Conservation (phyloP, 805 yeast genomes). For the Maudiozyma turicensis region DNA sequence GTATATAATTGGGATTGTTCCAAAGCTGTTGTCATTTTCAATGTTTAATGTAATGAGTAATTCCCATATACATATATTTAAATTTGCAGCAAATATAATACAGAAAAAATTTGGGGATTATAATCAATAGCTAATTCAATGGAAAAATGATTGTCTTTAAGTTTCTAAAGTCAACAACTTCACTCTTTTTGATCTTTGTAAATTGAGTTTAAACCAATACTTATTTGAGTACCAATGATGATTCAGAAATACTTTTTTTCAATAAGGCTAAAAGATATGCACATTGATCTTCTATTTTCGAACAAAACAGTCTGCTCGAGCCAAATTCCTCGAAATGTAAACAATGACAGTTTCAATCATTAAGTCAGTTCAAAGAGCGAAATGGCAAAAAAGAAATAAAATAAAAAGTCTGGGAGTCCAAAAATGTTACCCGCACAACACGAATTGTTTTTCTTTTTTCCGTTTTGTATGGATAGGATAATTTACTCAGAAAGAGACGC, state of each 20-base stretch:
- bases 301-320: too few species aligned
- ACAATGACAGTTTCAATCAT: neutral
- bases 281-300: neutral
- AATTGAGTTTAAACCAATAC: too few species aligned
- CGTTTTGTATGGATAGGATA: neutral
- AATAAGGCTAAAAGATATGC: neutral
- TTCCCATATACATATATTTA: too few species aligned
- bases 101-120: too few species aligned
- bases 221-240: too few species aligned
- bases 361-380: neutral
- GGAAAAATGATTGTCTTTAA: too few species aligned
- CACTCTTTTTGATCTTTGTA: too few species aligned
- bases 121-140: too few species aligned
- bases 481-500: neutral
- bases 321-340: slow-evolving; percentile 1
- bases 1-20: neutral
- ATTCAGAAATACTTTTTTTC: too few species aligned
- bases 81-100: too few species aligned
- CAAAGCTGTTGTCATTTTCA: neutral
- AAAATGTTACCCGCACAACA: slow-evolving; percentile 3
- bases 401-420: neutral
- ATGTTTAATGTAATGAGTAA: too few species aligned
- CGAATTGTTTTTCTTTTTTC: neutral
- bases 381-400: neutral
- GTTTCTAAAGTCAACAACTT: too few species aligned